Percentiles rank a stretch among this genome's conserved stretches.
Conservation (phyloP, 2,329 filamentous ascomycete species). For the Colletotrichum agaves region DNA sequence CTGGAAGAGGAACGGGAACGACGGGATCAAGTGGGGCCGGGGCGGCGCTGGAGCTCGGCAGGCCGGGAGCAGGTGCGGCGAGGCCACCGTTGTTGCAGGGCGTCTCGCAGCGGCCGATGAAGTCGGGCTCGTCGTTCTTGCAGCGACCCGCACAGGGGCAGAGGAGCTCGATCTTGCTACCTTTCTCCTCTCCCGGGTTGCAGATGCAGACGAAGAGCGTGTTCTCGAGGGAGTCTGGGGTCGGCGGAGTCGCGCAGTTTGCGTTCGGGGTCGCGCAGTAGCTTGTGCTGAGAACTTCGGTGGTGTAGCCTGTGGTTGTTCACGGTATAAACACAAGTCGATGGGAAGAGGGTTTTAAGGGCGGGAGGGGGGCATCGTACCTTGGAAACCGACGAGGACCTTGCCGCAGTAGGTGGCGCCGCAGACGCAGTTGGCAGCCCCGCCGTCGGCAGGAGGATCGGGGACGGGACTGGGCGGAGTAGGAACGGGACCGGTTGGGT, state of each 20-base stretch:
- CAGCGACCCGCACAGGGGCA: constrained; percentile 52
- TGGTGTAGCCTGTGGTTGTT: constrained; percentile 27
- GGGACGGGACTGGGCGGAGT: neutral
- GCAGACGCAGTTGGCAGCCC: constrained; percentile 50
- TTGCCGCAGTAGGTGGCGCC: constrained; percentile 55
- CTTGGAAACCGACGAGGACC: constrained; percentile 46
- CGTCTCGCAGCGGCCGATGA: constrained; percentile 51
- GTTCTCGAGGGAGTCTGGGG: constrained; percentile 43
- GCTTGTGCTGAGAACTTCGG: constrained; percentile 45
- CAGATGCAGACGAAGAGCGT: constrained; percentile 54
- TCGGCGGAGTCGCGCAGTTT: constrained; percentile 46
- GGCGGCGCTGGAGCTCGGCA: neutral
- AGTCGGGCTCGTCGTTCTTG: constrained; percentile 52
- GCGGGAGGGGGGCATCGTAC: neutral
- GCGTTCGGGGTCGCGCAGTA: constrained; percentile 53
- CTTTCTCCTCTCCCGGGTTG: constrained; percentile 45
- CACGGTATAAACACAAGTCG: neutral
- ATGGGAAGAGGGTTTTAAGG: neutral
- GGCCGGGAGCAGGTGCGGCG: constrained; percentile 37
- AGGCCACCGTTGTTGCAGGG: constrained; percentile 48
- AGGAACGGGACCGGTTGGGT: neutral
- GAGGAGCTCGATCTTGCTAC: constrained; percentile 50
- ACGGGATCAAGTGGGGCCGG: neutral
- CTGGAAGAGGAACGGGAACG: neutral
- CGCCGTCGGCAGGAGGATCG: constrained; percentile 35